Conservation (phyloP, 23 red algal genomes). For the Gracilaria domingensis region DNA sequence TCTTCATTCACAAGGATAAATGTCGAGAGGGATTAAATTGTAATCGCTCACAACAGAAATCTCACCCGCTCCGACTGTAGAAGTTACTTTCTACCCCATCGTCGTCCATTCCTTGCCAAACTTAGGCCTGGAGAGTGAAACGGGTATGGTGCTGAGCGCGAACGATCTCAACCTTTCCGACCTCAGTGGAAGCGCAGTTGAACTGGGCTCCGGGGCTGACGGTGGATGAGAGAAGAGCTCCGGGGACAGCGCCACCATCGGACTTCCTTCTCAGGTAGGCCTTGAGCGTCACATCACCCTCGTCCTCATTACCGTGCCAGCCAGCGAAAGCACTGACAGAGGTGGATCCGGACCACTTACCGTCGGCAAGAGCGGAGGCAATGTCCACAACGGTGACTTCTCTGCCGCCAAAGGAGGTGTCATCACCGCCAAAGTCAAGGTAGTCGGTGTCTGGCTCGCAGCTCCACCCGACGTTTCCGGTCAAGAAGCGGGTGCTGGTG, state of each 20-base stretch:
- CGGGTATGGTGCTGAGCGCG: slow-evolving; percentile 8
- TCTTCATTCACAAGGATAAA: too few relatives aligned
- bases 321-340: slow-evolving; percentile 5
- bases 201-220: neutral
- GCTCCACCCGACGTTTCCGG: slow-evolving; percentile 16
- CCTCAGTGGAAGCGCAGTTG: slow-evolving; percentile 6
- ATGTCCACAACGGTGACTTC: slow-evolving; percentile 24
- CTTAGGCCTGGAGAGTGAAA: slow-evolving; percentile 15
- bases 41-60: too few relatives aligned
- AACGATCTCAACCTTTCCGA: neutral
- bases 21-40: too few relatives aligned
- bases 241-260: neutral
- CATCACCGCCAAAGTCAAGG: slow-evolving; percentile 24
- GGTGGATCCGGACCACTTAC: slow-evolving; percentile 8
- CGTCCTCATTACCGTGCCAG: slow-evolving; percentile 27
- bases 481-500: slow-evolving; percentile 38
- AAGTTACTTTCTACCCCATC: too few relatives aligned
- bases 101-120: too few relatives aligned
- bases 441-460: neutral
- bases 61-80: too few relatives aligned
- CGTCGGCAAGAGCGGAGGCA: neutral
- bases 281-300: slow-evolving; percentile 18
- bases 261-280: neutral
- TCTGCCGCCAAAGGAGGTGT: neutral
- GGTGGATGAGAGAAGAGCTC: slow-evolving; percentile 14